These are phyloP conservation scores for Tricholoma bakamatsutake DNA, from an alignment of 768 basidiomycete genomes.

Conservation along the genomic window DNA sequence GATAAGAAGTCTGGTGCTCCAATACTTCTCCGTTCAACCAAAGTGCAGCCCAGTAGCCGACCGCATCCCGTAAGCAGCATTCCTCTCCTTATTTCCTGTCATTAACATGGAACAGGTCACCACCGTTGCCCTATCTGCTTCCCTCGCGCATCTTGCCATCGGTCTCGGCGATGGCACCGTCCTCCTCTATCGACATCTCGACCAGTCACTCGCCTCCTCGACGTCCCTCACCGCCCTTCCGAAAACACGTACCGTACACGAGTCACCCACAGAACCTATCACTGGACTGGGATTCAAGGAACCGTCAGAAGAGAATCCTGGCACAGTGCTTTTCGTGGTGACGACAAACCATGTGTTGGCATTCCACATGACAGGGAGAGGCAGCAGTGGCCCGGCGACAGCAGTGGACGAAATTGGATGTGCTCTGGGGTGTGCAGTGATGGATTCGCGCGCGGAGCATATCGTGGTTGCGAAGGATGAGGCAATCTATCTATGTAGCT, in stretches of 20 bases:
- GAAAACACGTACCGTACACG: slow-evolving; percentile 79
- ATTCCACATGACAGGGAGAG: slow-evolving; percentile 68
- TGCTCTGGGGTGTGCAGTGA: slow-evolving; percentile 76
- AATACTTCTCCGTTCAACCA: slow-evolving; percentile 63
- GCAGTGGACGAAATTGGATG: slow-evolving; percentile 86
- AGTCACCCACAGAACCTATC: slow-evolving; percentile 81
- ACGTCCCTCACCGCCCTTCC: slow-evolving; percentile 70
- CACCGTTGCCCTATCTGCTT: slow-evolving; percentile 70
- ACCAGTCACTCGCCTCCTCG: slow-evolving; percentile 80
- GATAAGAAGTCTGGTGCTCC: slow-evolving; percentile 64
- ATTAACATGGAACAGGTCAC: slow-evolving; percentile 47
- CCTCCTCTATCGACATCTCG: slow-evolving; percentile 83
- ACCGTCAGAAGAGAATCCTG: slow-evolving; percentile 37
- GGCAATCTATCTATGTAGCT: slow-evolving; percentile 81
- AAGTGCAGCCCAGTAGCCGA: slow-evolving; percentile 68
- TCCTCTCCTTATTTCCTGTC: background rate
- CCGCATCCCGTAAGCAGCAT: slow-evolving; percentile 62
- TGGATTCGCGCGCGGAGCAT: slow-evolving; percentile 67
- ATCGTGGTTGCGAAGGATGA: slow-evolving; percentile 89
- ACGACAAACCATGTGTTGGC: slow-evolving; percentile 79
- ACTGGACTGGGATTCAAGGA: slow-evolving; percentile 89
- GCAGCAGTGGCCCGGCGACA: slow-evolving; percentile 56
- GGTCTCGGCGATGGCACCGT: slow-evolving; percentile 96
- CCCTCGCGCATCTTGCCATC: slow-evolving; percentile 80
- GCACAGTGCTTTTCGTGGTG: slow-evolving; percentile 74